Conservation (phyloP, 495 filamentous ascomycete genomes). For the Penicillium pulvis region DNA sequence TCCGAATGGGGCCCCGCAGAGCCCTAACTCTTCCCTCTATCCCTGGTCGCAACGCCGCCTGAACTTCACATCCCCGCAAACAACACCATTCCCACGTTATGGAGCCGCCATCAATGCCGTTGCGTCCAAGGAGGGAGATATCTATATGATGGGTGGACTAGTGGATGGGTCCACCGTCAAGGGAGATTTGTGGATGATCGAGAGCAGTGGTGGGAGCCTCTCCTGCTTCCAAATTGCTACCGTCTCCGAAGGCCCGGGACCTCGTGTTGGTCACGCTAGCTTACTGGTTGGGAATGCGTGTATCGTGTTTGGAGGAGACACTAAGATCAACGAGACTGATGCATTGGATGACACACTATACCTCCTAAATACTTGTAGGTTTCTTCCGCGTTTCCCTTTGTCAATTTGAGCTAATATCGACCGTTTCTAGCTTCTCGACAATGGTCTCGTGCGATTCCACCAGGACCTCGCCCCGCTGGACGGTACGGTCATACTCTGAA, state of each 20-base stretch:
- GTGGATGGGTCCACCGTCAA: constrained; percentile 93
- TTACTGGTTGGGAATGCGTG: constrained; percentile 97
- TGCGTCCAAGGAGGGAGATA: constrained; percentile 92
- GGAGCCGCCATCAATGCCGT: constrained; percentile 93
- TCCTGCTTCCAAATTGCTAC: constrained; percentile 90
- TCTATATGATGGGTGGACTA: constrained; percentile 97
- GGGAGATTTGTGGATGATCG: constrained; percentile 97
- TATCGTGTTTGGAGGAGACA: constrained; percentile 98
- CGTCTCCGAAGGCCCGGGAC: constrained; percentile 90
- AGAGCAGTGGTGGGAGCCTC: constrained; percentile 79
- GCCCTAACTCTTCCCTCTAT: constrained; percentile 68
- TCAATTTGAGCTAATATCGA: neutral
- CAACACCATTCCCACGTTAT: constrained; percentile 94
- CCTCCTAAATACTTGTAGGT: constrained; percentile 94
- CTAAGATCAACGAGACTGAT: constrained; percentile 91
- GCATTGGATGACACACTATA: constrained; percentile 93
- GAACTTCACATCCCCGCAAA: constrained; percentile 78
- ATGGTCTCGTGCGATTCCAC: constrained; percentile 92
- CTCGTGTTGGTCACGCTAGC: constrained; percentile 92
- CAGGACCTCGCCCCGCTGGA: constrained; percentile 78
- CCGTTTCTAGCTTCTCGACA: constrained; percentile 78
- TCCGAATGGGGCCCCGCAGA: constrained; percentile 42
- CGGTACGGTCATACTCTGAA: constrained; percentile 97
- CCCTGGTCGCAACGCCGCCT: constrained; percentile 93
- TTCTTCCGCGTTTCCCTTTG: neutral